These are phyloP conservation scores for Thuidium tamariscinum DNA, from an alignment of 225 moss, liverwort and hornwort genomes.

Conservation along the genomic window DNA sequence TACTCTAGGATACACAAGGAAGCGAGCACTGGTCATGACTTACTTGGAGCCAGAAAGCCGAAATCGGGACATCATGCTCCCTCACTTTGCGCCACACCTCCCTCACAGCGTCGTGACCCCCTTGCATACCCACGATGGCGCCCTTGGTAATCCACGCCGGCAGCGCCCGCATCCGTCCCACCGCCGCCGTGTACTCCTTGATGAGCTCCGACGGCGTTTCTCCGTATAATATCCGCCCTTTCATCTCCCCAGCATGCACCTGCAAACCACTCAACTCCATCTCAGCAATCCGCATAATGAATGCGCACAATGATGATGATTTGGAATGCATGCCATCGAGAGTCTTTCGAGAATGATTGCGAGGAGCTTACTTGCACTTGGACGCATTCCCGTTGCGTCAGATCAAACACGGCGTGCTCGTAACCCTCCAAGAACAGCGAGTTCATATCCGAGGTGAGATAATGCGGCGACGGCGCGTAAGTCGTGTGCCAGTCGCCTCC, in stretches of 20 bases:
- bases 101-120: conserved; percentile 47
- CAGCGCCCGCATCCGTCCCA: conserved; percentile 81
- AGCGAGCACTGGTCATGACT: not conserved
- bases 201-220: conserved; percentile 60
- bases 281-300: not conserved
- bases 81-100: conserved; percentile 57
- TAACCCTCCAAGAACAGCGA: conserved; percentile 71
- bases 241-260: conserved; percentile 59
- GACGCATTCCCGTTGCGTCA: conserved; percentile 35
- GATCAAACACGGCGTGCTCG: conserved; percentile 66
- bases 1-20: not conserved
- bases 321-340: not conserved
- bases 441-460: conserved; percentile 76
- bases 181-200: conserved; percentile 63
- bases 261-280: not conserved
- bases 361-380: conserved; percentile 62
- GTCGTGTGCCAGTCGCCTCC: conserved; percentile 95
- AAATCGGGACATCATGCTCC: conserved; percentile 55
- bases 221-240: conserved; percentile 63
- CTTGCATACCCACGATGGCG: conserved; percentile 85
- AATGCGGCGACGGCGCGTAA: conserved; percentile 71
- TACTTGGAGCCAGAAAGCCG: conserved; percentile 95
- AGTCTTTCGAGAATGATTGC: not conserved
- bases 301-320: not conserved
- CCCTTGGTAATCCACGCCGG: conserved; percentile 74